These are phyloP conservation scores for Wilhelminamyces savonicus DNA, from an alignment of 805 yeast genomes.

Conservation along the genomic window DNA sequence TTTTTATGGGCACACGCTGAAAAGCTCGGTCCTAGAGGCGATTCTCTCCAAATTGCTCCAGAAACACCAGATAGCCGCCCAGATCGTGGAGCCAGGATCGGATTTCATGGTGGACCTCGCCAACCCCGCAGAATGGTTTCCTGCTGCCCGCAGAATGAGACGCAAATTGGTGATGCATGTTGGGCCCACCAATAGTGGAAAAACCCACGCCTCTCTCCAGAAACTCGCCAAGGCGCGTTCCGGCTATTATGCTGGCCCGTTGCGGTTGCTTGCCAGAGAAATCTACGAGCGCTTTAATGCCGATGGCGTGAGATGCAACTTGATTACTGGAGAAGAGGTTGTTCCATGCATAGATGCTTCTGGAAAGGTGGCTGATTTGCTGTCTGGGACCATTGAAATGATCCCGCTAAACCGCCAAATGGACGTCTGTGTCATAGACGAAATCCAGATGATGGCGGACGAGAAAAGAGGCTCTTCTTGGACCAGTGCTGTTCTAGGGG, in stretches of 20 bases:
- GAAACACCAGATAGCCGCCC: background rate
- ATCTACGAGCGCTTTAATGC: conserved; percentile 73
- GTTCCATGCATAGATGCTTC: conserved; percentile 58
- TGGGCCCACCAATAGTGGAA: conserved; percentile 97
- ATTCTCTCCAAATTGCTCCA: background rate
- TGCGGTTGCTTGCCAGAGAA: conserved; percentile 85
- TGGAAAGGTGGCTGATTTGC: conserved; percentile 69
- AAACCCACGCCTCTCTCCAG: conserved; percentile 78
- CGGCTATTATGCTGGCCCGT: conserved; percentile 94
- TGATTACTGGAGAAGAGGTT: conserved; percentile 95
- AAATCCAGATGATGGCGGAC: conserved; percentile 92
- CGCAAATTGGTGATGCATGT: conserved; percentile 86
- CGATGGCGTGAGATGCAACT: conserved; percentile 67
- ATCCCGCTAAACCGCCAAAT: conserved; percentile 57
- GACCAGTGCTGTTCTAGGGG: conserved; percentile 88
- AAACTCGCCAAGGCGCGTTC: conserved; percentile 55
- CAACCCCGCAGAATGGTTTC: conserved; percentile 60
- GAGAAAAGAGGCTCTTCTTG: conserved; percentile 83
- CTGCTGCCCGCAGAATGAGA: conserved; percentile 73
- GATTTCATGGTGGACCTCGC: conserved; percentile 17
- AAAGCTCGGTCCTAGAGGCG: background rate
- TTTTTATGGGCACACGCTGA: background rate
- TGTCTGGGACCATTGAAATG: conserved; percentile 94
- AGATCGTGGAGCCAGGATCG: too few relatives aligned
- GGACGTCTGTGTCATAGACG: conserved; percentile 91